These are phyloP conservation scores for Umbelopsis vinacea DNA, from an alignment of 192 early-diverging fungal genomes.

Conservation along the genomic window DNA sequence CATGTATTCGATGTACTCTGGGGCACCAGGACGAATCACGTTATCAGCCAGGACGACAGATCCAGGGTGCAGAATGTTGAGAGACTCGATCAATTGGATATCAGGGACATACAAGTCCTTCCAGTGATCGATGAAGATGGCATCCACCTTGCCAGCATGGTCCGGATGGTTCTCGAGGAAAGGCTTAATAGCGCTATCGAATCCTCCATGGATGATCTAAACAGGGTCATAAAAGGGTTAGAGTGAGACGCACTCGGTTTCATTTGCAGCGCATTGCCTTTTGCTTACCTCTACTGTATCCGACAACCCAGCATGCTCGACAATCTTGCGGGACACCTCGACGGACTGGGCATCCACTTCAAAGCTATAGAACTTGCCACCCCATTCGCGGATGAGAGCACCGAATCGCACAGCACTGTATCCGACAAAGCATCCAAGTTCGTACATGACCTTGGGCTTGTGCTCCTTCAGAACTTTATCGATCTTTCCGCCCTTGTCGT, in stretches of 20 bases:
- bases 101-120: constrained; percentile 26
- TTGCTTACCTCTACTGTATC: constrained; percentile 22
- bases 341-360: constrained; percentile 15
- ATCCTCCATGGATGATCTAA: constrained; percentile 24
- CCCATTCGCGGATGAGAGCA: not conserved
- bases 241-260: no score
- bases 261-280: no score
- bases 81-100: constrained; percentile 17
- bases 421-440: constrained; percentile 28
- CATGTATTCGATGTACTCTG: constrained; percentile 29
- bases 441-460: constrained; percentile 28
- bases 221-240: not conserved
- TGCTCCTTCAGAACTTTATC: constrained; percentile 19
- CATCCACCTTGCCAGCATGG: constrained; percentile 21
- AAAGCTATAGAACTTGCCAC: constrained; percentile 21
- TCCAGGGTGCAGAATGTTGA: constrained; percentile 17
- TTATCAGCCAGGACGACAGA: constrained; percentile 26
- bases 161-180: not conserved
- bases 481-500: constrained; percentile 19
- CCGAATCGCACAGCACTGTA: constrained; percentile 30
- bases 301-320: constrained; percentile 22
- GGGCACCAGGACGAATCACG: constrained; percentile 24
- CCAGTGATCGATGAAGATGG: constrained; percentile 29
- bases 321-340: constrained; percentile 19
- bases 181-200: not conserved